Evolutionary conservation across 208 protist genomes (phyloP), one percentile per base, ranked within the genome.

Genomic region (Sergeia podlipaevii): DNA sequence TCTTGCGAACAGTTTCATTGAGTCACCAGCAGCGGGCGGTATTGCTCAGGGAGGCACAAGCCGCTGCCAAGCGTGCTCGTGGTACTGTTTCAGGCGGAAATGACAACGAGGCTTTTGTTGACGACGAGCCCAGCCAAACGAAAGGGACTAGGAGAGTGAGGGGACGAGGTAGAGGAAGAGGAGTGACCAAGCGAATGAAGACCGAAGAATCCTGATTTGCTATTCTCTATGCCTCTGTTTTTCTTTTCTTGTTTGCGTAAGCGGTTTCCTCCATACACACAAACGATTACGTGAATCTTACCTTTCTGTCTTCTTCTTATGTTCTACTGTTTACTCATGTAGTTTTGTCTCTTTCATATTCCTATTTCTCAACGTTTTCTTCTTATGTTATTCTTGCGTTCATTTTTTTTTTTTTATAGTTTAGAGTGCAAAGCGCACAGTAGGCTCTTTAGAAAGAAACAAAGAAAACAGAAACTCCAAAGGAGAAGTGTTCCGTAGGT

Each of bases 1-100:
- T 91, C 37, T 65, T 65, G 7, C 80, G 74, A 27, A 78, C 55
- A 30, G 33, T 91, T 13, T 44, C 13, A 13, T 30, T 34, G 0
- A 55, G 51, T 17, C 37, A 34, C 27, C 60, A 58, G 62, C 65
- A 20, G 34, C 26, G 41, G 15, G 3, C 34, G 18, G 15, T 43
- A 17, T 23, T 50, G 23, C 55, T 36, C 30, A 23, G 33, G 8
- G 26, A 47, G 1, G n/a, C n/a, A n/a, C n/a, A n/a, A n/a, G n/a
- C n/a, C n/a, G n/a, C n/a, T n/a, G n/a, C n/a, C 11, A 38, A 15
- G 34, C 15, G 34, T 10, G 34, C 34, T 38, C 15, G 34, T 38
- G 34, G 10, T 15, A 38, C 34, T 38, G 34, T 15, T 38, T 38
- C 34, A 38, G 10, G 34, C 11, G 10, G 34, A 10, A 38, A 38